Conservation (phyloP, 352 stramenopile species). For the Globisporangium rhizosaccharum region DNA sequence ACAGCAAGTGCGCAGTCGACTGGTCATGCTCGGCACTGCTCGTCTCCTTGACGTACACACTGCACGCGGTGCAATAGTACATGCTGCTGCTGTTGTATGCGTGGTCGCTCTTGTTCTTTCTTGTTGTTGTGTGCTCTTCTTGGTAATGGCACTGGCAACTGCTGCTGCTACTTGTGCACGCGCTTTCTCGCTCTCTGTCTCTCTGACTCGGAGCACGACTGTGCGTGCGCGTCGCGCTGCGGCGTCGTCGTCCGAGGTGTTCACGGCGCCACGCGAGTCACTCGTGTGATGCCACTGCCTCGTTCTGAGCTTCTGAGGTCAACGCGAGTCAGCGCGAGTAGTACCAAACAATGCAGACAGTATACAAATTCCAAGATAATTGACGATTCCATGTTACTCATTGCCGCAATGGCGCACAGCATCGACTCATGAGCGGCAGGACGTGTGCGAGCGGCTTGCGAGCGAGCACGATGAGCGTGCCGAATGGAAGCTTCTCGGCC, state of each 20-base stretch:
- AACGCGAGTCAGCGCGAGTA: too few relatives aligned
- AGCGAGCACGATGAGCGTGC: slow-evolving; percentile 40
- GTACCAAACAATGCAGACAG: too few relatives aligned
- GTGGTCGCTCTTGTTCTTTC: background rate
- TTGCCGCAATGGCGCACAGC: slow-evolving; percentile 23
- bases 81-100: slow-evolving; percentile 15
- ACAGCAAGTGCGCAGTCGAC: slow-evolving; percentile 44
- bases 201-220: background rate
- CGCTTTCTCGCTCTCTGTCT: background rate
- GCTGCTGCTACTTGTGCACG: background rate
- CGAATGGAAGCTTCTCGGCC: slow-evolving; percentile 45
- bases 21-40: slow-evolving; percentile 48
- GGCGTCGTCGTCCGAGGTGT: too few relatives aligned
- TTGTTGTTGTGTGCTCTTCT: background rate
- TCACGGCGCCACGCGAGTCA: too few relatives aligned
- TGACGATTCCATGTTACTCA: background rate
- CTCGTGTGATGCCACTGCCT: too few relatives aligned
- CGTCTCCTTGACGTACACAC: slow-evolving; percentile 51
- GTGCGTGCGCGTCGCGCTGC: too few relatives aligned
- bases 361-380: background rate
- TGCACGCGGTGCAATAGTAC: slow-evolving; percentile 63
- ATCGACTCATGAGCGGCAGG: slow-evolving; percentile 26
- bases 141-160: background rate
- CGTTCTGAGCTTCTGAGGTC: too few relatives aligned
- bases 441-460: slow-evolving; percentile 30